These are phyloP conservation scores for Jaltomata sinuosa DNA, from an alignment of 257 asterid genomes.

Conservation along the genomic window DNA sequence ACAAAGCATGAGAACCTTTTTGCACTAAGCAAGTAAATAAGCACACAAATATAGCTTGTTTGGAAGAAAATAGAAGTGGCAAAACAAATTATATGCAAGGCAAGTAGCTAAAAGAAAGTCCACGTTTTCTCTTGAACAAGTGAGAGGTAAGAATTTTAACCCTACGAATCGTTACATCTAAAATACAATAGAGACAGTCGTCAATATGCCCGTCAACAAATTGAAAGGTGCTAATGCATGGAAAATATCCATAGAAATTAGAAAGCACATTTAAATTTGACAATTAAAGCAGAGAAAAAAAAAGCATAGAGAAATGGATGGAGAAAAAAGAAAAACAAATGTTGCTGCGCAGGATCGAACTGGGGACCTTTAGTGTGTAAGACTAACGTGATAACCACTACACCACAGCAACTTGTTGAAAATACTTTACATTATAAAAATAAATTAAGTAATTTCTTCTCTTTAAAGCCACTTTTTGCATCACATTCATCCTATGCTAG, in stretches of 20 bases:
- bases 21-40: background rate
- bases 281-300: too few relatives aligned
- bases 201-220: background rate
- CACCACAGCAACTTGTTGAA: conserved; percentile 25
- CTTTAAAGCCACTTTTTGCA: too few relatives aligned
- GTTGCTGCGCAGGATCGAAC: conserved; percentile 30
- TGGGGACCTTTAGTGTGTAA: conserved; percentile 31
- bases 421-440: too few relatives aligned
- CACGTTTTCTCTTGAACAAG: background rate
- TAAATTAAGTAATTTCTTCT: too few relatives aligned
- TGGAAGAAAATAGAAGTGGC: background rate
- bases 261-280: too few relatives aligned
- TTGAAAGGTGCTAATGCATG: background rate
- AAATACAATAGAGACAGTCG: background rate
- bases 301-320: too few relatives aligned
- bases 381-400: conserved; percentile 33
- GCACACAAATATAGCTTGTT: background rate
- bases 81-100: background rate
- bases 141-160: background rate
- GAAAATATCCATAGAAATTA: background rate
- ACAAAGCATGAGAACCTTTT: background rate
- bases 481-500: too few relatives aligned
- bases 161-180: background rate
- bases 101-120: background rate
- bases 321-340: background rate